phyloP scores from a whole-genome alignment of 169 alveolate genomes.

The Plasmodium adleri region DNA sequence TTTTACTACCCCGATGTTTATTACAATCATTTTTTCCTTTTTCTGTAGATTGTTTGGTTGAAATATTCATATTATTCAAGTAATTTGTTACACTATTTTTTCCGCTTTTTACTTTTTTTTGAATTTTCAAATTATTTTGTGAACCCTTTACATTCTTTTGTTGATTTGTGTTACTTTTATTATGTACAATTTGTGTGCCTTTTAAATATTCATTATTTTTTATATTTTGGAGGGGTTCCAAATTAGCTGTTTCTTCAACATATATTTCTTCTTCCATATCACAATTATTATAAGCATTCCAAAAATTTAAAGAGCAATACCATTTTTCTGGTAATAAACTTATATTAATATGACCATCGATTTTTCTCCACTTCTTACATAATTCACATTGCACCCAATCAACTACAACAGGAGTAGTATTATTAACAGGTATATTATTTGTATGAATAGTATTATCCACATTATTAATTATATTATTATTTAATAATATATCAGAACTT shows the following conservation, averaged over 20 bases:
- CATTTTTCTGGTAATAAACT: constrained; percentile 83
- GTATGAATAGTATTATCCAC: background rate
- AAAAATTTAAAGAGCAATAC: constrained; percentile 83
- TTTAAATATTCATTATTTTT: background rate
- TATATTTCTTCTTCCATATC: constrained; percentile 60
- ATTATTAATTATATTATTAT: background rate
- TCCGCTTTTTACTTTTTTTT: constrained; percentile 5
- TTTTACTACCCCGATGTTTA: background rate
- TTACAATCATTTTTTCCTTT: background rate
- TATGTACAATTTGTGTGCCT: background rate
- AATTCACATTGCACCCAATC: constrained; percentile 87
- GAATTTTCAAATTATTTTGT: background rate
- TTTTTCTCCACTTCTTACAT: constrained; percentile 85
- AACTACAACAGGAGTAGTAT: constrained; percentile 57
- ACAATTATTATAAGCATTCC: constrained; percentile 74
- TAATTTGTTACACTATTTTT: background rate
- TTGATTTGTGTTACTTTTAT: constrained; percentile 2
- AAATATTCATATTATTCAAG: background rate
- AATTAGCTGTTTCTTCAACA: constrained; percentile 25
- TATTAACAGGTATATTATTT: background rate
- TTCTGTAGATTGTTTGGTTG: background rate
- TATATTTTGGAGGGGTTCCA: background rate
- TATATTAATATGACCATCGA: constrained; percentile 79
- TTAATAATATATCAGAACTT: background rate
- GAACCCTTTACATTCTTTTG: background rate